Conservation (phyloP, 2,329 filamentous ascomycete species). For the Cordyceps cateniannulata region DNA sequence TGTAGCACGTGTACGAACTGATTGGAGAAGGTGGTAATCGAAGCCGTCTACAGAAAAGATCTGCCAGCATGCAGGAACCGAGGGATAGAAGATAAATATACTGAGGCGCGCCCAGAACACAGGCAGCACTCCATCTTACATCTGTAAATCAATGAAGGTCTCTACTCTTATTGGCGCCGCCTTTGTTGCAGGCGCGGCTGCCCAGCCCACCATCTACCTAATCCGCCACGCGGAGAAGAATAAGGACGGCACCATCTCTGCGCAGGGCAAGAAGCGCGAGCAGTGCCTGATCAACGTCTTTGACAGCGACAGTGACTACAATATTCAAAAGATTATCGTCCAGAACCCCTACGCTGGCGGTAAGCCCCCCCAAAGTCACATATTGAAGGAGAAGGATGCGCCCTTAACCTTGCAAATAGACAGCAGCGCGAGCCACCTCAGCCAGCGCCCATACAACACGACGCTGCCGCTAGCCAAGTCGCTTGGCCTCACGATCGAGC, state of each 20-base stretch:
- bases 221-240: conserved; percentile 57
- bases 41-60: background rate
- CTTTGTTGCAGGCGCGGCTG: background rate
- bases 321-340: conserved; percentile 50
- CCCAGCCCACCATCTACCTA: conserved; percentile 44
- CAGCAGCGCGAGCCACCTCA: no score
- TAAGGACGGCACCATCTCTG: conserved; percentile 36
- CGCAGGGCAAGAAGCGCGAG: conserved; percentile 42
- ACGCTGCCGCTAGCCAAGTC: conserved; percentile 8
- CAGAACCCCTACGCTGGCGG: conserved; percentile 37
- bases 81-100: background rate
- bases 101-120: background rate
- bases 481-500: conserved; percentile 10
- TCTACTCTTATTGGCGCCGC: background rate
- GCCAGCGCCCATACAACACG: conserved; percentile 13
- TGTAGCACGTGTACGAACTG: background rate
- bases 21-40: background rate
- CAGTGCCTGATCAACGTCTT: conserved; percentile 50
- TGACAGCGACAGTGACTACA: conserved; percentile 37
- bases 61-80: background rate
- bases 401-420: background rate
- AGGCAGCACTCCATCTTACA: background rate
- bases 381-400: background rate
- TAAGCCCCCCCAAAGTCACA: conserved; percentile 16
- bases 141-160: background rate